These are phyloP conservation scores for Thermothelomyces thermophilus DNA, from an alignment of 2,329 filamentous ascomycete genomes.

Conservation along the genomic window DNA sequence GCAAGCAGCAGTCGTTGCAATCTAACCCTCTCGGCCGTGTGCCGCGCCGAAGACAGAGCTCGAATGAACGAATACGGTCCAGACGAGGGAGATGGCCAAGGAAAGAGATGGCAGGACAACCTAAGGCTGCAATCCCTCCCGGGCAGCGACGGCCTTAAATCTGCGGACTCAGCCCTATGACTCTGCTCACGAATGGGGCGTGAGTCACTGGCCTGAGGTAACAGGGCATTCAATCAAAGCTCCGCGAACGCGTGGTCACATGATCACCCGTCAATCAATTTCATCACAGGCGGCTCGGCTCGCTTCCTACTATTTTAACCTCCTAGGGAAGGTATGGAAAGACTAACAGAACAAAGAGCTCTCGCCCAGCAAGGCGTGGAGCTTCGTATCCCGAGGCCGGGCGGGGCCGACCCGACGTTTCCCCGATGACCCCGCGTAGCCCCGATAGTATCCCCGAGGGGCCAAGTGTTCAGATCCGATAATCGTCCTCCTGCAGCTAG, in stretches of 20 bases:
- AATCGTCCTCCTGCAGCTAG: no score
- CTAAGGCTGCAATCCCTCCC: conserved; percentile 2
- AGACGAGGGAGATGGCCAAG: not conserved
- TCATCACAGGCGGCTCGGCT: no score
- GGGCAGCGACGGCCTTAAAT: not conserved
- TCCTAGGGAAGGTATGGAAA: not conserved
- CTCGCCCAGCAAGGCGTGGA: not conserved
- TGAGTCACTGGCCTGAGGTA: conserved; percentile 17
- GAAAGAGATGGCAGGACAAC: not conserved
- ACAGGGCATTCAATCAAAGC: not conserved
- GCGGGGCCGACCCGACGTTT: conserved; percentile 10
- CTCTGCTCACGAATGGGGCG: conserved; percentile 2
- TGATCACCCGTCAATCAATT: conserved; percentile 12
- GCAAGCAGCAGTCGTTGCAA: not conserved
- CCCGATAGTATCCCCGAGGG: not conserved
- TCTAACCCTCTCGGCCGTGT: not conserved
- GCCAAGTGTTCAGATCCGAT: no score
- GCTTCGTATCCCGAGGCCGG: not conserved
- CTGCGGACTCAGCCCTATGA: conserved; percentile 6
- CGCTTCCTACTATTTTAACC: not conserved
- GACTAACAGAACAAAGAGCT: not conserved
- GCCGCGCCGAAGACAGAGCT: conserved; percentile 12
- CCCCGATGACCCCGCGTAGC: not conserved
- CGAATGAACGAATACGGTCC: not conserved
- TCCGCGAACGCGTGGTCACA: conserved; percentile 19